phyloP scores from a whole-genome alignment of 805 yeast genomes.

The Wickerhamomyces chambardii region DNA sequence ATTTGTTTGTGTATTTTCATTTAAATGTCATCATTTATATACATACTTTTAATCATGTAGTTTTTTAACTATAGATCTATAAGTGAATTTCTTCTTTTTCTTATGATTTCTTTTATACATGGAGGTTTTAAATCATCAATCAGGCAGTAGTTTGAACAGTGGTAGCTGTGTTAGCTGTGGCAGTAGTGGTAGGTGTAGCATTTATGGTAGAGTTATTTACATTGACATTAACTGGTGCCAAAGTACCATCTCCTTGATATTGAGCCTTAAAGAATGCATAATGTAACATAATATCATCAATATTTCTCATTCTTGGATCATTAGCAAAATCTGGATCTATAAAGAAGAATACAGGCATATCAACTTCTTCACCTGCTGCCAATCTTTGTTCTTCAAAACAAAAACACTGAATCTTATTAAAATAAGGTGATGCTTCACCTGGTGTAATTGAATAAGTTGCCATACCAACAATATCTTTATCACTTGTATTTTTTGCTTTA shows the following conservation, averaged over 20 bases:
- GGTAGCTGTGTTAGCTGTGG: too few species aligned
- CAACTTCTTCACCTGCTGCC: constrained; percentile 94
- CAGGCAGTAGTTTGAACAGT: too few species aligned
- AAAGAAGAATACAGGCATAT: constrained; percentile 97
- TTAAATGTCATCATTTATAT: too few species aligned
- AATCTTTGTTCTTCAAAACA: constrained; percentile 96
- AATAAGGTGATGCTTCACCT: constrained; percentile 92
- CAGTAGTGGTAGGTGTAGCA: constrained; percentile 7
- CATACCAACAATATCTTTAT: constrained; percentile 93
- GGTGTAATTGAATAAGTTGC: constrained; percentile 97
- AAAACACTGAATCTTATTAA: constrained; percentile 95
- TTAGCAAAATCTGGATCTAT: constrained; percentile 93
- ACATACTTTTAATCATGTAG: too few species aligned
- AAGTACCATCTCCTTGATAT: constrained; percentile 29
- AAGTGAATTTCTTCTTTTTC: too few species aligned
- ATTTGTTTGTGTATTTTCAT: too few species aligned
- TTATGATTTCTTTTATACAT: too few species aligned
- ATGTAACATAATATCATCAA: constrained; percentile 84
- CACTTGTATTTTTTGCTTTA: constrained; percentile 79
- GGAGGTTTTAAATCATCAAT: too few species aligned
- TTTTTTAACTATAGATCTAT: too few species aligned
- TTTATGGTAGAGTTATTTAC: constrained; percentile 15
- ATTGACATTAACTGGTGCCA: constrained; percentile 18
- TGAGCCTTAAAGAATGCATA: constrained; percentile 79
- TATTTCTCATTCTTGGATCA: constrained; percentile 87